Evolutionary conservation across 495 filamentous ascomycete species (phyloP).

Genomic region (Aspergillus ellipticus): DNA sequence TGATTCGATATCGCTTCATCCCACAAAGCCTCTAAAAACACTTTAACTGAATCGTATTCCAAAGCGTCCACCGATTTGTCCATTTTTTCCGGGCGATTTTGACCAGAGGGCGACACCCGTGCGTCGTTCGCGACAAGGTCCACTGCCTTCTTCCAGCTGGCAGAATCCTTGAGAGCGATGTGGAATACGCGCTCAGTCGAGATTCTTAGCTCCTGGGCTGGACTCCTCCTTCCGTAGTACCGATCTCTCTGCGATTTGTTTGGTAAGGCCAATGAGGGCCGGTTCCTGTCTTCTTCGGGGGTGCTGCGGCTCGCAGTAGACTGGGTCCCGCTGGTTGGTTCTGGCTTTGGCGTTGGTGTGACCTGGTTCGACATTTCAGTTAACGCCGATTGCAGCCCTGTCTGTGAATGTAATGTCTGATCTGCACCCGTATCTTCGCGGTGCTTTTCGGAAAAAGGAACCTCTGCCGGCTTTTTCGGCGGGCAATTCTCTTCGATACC

Average conservation of each 20-base stretch:
- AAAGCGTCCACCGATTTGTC: constrained; percentile 15
- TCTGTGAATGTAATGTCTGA: neutral
- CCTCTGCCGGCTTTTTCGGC: neutral
- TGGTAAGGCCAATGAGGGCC: neutral
- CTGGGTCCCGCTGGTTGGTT: neutral
- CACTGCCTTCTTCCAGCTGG: constrained; percentile 49
- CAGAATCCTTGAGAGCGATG: constrained; percentile 10
- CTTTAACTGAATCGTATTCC: constrained; percentile 32
- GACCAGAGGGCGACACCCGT: neutral
- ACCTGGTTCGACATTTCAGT: neutral
- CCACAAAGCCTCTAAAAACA: constrained; percentile 39
- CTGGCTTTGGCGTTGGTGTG: neutral
- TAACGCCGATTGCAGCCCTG: neutral
- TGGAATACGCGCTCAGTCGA: constrained; percentile 19
- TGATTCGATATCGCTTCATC: constrained; percentile 46
- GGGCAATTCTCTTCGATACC: constrained; percentile 10
- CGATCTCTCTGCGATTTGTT: constrained; percentile 6
- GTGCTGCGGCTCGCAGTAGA: neutral
- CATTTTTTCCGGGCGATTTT: constrained; percentile 28
- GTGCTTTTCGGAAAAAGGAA: neutral
- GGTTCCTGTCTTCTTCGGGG: neutral
- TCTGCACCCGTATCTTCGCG: neutral
- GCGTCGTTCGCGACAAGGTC: constrained; percentile 50
- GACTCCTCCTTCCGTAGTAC: constrained; percentile 9
- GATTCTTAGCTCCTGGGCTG: constrained; percentile 5